A percentile compares a stretch with the other conserved stretches of the same genome.
phyloP scores from a whole-genome alignment of 805 yeast genomes.

The Metschnikowia henanensis region DNA sequence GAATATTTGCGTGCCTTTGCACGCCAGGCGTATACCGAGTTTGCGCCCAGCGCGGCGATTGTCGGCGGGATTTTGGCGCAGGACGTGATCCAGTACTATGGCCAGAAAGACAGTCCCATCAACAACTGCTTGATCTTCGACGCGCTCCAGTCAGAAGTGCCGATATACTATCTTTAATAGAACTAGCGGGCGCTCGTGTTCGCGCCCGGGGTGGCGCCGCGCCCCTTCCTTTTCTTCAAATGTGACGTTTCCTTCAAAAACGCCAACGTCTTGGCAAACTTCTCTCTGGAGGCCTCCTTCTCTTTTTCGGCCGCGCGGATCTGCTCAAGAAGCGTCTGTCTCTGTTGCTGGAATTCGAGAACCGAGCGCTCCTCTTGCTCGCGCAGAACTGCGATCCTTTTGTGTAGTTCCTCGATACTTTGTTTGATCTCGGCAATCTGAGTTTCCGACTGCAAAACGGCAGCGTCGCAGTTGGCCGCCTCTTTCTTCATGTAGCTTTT shows the following conservation, averaged over 20 bases:
- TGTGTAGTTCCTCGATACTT: constrained; percentile 19
- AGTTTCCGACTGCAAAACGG: constrained; percentile 46
- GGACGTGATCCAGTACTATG: constrained; percentile 80
- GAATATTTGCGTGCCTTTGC: constrained; percentile 42
- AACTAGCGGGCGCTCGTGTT: constrained; percentile 25
- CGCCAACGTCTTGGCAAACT: constrained; percentile 33
- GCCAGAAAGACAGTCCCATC: constrained; percentile 74
- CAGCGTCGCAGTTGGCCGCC: constrained; percentile 49
- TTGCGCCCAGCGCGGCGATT: constrained; percentile 82
- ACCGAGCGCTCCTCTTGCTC: constrained; percentile 24
- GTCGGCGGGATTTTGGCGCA: constrained; percentile 90
- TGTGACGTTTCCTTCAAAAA: constrained; percentile 41
- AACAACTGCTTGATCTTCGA: constrained; percentile 81
- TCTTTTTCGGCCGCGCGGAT: constrained; percentile 25
- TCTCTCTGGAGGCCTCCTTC: constrained; percentile 26
- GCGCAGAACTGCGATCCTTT: constrained; percentile 21
- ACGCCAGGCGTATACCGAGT: constrained; percentile 58
- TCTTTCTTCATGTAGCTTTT: constrained; percentile 63
- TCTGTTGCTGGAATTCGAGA: constrained; percentile 22
- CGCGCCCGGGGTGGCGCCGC: constrained; percentile 37
- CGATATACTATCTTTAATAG: constrained; percentile 50
- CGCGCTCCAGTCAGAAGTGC: constrained; percentile 70
- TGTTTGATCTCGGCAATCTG: constrained; percentile 26
- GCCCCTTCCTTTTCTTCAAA: constrained; percentile 41
- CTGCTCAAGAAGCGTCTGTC: constrained; percentile 15